Evolutionary conservation across 1,139 yeast genomes (phyloP), one percentile per base, ranked within the genome.

Genomic region (Sugiyamaella sp.): DNA sequence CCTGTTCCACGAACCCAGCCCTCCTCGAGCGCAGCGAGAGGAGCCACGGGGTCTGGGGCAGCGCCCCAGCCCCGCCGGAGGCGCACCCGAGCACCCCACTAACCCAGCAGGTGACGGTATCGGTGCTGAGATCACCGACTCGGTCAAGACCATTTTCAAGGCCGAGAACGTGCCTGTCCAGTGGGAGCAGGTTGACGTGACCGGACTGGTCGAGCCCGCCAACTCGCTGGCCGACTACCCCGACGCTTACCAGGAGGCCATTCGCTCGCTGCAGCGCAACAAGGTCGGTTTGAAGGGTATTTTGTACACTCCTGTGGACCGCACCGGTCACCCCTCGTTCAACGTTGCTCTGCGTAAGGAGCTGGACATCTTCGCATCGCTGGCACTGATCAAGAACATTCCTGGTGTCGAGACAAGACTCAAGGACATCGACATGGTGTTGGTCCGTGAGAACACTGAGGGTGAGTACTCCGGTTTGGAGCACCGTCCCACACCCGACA

Each of bases 381-480:
- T 93, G 64, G 95, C 95, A 24, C 80, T 91, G 68, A 89, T 90
- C 79, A 91, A 93, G 80, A 88, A 88, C 75, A 84, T 93, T 60
- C 96, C 96, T 59, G 98, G 99, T 74, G 96, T 90, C 64, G 80
- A 88, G 75, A 86, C 96, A 61, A 88, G 93, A 73, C 82, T 89
- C 71, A 80, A 85, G 59, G 90, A 88, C 63, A 88, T 91, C 63
- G 98, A 91, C 77, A 82, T 91, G 72, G 97, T 91, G 47, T 80
- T 93, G 63, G 95, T 93, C 69, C 89, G 99, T 80, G 99, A 93
- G 78, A 93, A 93, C 82, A 82, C 90, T 52, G 98, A 93, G 78
- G 98, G 97, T 79, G 99, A 93, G 77, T 93, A 90, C 80, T 90
- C 98, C 55, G 99, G 99, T 67, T 81, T 93, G 70, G 99, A 93